Evolutionary conservation across 208 protist genomes (phyloP).

Genomic region (Crithidia fasciculata): DNA sequence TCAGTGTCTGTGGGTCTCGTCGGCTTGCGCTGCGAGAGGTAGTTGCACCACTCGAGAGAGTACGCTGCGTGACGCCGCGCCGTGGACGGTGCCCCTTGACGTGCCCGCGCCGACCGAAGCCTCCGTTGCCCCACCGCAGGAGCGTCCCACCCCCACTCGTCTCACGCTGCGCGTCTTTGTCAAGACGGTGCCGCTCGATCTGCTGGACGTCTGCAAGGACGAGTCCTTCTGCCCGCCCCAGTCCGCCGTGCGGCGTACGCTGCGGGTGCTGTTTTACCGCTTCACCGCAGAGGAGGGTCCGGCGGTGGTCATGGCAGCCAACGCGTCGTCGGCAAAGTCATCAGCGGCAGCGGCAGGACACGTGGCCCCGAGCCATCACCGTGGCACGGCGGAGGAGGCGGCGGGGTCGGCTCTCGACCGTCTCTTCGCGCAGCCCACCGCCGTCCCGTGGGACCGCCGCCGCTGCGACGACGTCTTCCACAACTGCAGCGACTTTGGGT

Average conservation of each 20-base stretch:
- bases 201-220: conserved; percentile 45
- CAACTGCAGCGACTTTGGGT: conserved; percentile 19
- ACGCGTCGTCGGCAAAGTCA: not conserved
- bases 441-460: conserved; percentile 26
- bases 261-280: conserved; percentile 48
- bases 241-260: conserved; percentile 44
- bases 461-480: conserved; percentile 24
- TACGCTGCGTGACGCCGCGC: conserved; percentile 18
- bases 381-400: conserved; percentile 13
- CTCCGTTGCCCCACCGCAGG: not conserved
- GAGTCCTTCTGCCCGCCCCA: conserved; percentile 42
- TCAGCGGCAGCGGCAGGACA: not conserved
- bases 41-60: not conserved
- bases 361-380: conserved; percentile 5
- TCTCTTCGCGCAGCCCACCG: conserved; percentile 28
- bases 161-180: conserved; percentile 62
- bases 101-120: conserved; percentile 1
- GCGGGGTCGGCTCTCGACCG: conserved; percentile 5
- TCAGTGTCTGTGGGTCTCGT: conserved; percentile 33
- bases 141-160: not conserved
- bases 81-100: conserved; percentile 21
- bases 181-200: conserved; percentile 56
- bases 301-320: not conserved
- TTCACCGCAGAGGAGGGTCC: conserved; percentile 30
- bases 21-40: not conserved